Base-by-base conservation (phyloP, 1,284 basidiomycete genomes). In the Agaricales sp. region DNA sequence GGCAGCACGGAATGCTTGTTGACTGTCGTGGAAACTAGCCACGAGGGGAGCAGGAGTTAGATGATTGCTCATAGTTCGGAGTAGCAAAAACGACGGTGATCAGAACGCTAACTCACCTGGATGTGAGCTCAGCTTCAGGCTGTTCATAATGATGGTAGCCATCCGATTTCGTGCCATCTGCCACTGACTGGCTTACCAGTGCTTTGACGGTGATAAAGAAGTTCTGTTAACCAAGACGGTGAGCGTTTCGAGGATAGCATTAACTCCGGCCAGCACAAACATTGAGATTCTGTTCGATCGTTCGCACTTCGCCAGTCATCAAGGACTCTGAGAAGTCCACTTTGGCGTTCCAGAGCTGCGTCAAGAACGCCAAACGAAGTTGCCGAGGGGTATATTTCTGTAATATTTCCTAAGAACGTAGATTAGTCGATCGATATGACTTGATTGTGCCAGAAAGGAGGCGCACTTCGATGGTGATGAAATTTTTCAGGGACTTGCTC, bases 401-500 rank as follows among this genome's bases (percentile, higher is more conserved):
- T 14, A 99, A 68, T n/a, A 96, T 93, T 67, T 98, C 92, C 88
- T 94, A 59, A 46, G 51, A 30, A 49, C 24, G 53, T 41, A 26
- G 48, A 38, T 38, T 45, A 47, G 3, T 45, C 48, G 53, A 53
- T 22, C 45, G 39, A 47, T 35, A 51, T 19, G 49, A 45, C 56
- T n/a, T n/a, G n/a, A n/a, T n/a, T n/a, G n/a, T n/a, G n/a, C n/a
- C n/a, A n/a, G 48, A 30, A 50, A 45, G 19, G 45, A 52, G 45
- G 26, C 54, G 45, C 60, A 92, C 92, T 60, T 96, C 90, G 58
- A 99, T 96, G 4, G 95, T 96, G 61, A 99, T 98, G 61, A 99
- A 99, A 64, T 99, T 99, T 67, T 99, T 99, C 52, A 99, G 70
- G 4, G 92, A 96, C 68, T 99, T 99, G 70, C 90, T 93, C 96